Conservation (phyloP, 2,329 filamentous ascomycete genomes). For the Fusarium subtropicale region DNA sequence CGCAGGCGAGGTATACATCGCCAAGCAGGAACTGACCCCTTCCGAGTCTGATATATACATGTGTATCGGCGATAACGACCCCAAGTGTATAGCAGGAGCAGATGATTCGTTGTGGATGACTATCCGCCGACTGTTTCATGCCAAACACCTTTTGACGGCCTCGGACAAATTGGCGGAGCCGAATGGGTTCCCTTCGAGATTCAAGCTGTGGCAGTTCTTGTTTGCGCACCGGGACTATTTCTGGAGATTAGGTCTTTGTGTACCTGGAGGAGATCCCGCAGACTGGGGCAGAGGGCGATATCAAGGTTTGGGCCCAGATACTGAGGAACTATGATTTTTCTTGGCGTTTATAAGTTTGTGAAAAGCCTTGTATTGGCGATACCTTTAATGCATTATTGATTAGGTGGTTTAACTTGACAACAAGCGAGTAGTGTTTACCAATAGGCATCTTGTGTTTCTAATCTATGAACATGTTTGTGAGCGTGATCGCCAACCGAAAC, state of each 20-base stretch:
- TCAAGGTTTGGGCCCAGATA: slow-evolving; percentile 53
- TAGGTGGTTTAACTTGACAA: neutral
- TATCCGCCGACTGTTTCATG: slow-evolving; percentile 43
- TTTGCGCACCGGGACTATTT: slow-evolving; percentile 98
- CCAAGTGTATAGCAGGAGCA: slow-evolving; percentile 74
- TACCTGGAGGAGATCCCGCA: slow-evolving; percentile 80
- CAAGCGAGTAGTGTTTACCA: neutral
- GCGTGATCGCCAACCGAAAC: neutral
- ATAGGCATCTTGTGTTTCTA: neutral
- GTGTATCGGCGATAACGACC: slow-evolving; percentile 79
- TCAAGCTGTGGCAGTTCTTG: slow-evolving; percentile 91
- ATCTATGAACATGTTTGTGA: neutral
- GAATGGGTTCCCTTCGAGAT: slow-evolving; percentile 66
- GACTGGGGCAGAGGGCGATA: slow-evolving; percentile 71
- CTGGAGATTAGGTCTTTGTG: slow-evolving; percentile 89
- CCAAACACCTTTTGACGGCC: slow-evolving; percentile 41
- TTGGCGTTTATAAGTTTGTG: slow-evolving; percentile 1
- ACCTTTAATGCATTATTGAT: slow-evolving; percentile 1
- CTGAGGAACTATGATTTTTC: slow-evolving; percentile 53
- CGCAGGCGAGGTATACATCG: slow-evolving; percentile 88
- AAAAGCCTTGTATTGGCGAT: slow-evolving; percentile 14
- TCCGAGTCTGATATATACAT: slow-evolving; percentile 73
- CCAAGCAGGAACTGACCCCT: slow-evolving; percentile 76
- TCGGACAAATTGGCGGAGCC: slow-evolving; percentile 35
- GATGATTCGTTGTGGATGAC: slow-evolving; percentile 53